These are phyloP conservation scores for Nematodospora anomalae DNA, from an alignment of 1,139 yeast genomes.

Conservation along the genomic window DNA sequence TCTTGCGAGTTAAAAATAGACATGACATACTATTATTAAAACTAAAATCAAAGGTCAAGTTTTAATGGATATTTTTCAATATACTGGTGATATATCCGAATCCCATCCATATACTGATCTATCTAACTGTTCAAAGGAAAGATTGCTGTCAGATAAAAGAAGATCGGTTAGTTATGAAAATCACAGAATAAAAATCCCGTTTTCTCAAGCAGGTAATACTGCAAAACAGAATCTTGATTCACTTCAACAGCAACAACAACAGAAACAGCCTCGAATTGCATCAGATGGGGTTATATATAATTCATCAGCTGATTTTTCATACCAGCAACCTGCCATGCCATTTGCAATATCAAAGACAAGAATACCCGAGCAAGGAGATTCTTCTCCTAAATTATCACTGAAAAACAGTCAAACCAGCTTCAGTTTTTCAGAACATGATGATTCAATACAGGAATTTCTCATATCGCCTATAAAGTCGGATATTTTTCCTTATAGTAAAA, in stretches of 20 bases:
- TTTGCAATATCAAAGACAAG: conserved; percentile 5
- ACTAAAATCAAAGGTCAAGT: background rate
- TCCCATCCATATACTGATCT: conserved; percentile 9
- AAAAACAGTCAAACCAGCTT: conserved; percentile 7
- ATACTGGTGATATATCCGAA: background rate
- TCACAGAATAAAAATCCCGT: conserved; percentile 24
- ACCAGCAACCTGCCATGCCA: conserved; percentile 4
- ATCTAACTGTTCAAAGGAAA: conserved; percentile 7
- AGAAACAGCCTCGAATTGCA: conserved; percentile 15
- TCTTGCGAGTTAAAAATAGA: too few species aligned
- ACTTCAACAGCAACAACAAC: conserved; percentile 3
- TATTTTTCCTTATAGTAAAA: conserved; percentile 9
- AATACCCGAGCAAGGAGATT: conserved; percentile 1
- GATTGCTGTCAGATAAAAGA: conserved; percentile 16
- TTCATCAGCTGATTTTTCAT: conserved; percentile 3
- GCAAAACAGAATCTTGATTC: conserved; percentile 6
- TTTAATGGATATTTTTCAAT: background rate
- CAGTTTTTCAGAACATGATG: conserved; percentile 20
- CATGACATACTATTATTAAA: background rate
- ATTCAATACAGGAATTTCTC: conserved; percentile 26
- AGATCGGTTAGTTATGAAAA: conserved; percentile 34
- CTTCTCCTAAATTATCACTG: conserved; percentile 1
- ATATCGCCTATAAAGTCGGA: conserved; percentile 20
- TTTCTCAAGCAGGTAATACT: conserved; percentile 6
- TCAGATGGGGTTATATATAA: conserved; percentile 20